A percentile compares a stretch with the other conserved stretches of the same genome.
Conservation (phyloP, 1,139 yeast species). For the Suhomyces chickasaworum region DNA sequence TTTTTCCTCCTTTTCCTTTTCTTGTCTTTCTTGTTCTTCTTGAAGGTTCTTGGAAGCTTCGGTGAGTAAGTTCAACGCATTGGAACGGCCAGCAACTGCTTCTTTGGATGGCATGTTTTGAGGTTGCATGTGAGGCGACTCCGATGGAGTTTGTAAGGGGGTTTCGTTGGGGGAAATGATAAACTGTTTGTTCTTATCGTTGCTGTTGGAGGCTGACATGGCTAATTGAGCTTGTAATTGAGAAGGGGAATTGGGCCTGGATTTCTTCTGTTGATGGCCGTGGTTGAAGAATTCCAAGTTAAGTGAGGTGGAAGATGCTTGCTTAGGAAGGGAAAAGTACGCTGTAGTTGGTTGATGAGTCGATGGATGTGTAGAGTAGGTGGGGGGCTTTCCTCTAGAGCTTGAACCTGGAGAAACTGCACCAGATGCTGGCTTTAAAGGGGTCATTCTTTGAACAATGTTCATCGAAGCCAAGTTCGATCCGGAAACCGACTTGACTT, state of each 20-base stretch:
- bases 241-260: constrained; percentile 46
- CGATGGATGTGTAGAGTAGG: constrained; percentile 15
- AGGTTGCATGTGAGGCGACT: constrained; percentile 44
- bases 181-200: constrained; percentile 16
- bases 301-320: constrained; percentile 28
- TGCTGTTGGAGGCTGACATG: constrained; percentile 7
- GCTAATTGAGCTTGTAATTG: constrained; percentile 18
- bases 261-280: constrained; percentile 29
- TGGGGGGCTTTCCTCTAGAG: constrained; percentile 5
- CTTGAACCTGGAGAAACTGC: constrained; percentile 12
- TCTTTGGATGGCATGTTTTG: constrained; percentile 12
- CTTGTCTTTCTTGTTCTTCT: constrained; percentile 15
- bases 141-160: constrained; percentile 48
- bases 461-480: constrained; percentile 24
- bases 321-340: constrained; percentile 25
- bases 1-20: too few relatives aligned
- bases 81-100: constrained; percentile 2
- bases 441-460: constrained; percentile 42
- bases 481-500: constrained; percentile 23
- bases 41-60: constrained; percentile 28
- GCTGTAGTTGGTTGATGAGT: constrained; percentile 16
- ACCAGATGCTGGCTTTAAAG: constrained; percentile 28
- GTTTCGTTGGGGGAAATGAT: constrained; percentile 39
- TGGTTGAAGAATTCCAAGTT: constrained; percentile 32
- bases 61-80: constrained; percentile 22